phyloP scores from a whole-genome alignment of 495 filamentous ascomycete species.

The Penicillium parvum region DNA sequence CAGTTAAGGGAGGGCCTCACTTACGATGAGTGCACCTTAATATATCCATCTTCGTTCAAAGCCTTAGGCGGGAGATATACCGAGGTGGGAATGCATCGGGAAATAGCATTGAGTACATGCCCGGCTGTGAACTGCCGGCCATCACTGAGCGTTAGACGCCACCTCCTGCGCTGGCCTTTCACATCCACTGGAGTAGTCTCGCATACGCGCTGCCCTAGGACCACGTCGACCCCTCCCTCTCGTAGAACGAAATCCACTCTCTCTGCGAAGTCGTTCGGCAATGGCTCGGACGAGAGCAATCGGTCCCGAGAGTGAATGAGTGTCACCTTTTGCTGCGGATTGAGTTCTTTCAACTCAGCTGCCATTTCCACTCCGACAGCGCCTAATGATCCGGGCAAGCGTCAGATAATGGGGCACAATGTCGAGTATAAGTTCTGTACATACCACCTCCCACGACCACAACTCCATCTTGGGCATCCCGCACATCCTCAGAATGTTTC shows the following conservation, averaged over 20 bases:
- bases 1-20: too few relatives aligned
- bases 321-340: slow-evolving; percentile 55
- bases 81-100: slow-evolving; percentile 49
- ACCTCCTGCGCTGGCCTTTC: slow-evolving; percentile 40
- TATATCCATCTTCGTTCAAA: slow-evolving; percentile 52
- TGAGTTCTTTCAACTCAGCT: slow-evolving; percentile 56
- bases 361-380: slow-evolving; percentile 73
- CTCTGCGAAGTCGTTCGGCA: slow-evolving; percentile 62
- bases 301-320: slow-evolving; percentile 62
- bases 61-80: slow-evolving; percentile 46
- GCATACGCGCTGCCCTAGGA: slow-evolving; percentile 48
- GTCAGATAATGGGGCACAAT: not conserved
- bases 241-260: slow-evolving; percentile 44
- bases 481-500: slow-evolving; percentile 21
- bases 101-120: slow-evolving; percentile 57
- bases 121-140: slow-evolving; percentile 49
- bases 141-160: slow-evolving; percentile 51
- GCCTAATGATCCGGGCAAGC: slow-evolving; percentile 26
- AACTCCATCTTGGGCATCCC: slow-evolving; percentile 41
- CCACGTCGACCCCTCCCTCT: slow-evolving; percentile 53
- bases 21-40: slow-evolving; percentile 47
- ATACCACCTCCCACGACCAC: slow-evolving; percentile 54
- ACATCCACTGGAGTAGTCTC: slow-evolving; percentile 25
- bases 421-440: slow-evolving; percentile 8
- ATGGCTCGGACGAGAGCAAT: slow-evolving; percentile 61